Conservation (phyloP, 1,284 basidiomycete species). For the Anthracocystis setariae region DNA sequence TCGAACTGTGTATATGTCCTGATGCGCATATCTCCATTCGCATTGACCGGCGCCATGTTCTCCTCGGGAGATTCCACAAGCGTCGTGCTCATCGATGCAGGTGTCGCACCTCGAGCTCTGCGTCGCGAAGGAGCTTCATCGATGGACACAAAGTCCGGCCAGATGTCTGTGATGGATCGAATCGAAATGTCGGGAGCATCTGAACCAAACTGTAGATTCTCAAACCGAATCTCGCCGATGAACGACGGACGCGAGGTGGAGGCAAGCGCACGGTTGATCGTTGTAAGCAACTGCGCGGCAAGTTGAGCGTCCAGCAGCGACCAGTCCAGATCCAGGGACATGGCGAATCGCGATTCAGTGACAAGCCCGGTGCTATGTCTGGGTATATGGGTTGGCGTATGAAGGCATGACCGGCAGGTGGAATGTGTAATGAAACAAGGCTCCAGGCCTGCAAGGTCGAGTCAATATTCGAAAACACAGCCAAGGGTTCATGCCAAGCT, state of each 20-base stretch:
- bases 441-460: not conserved
- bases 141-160: conserved; percentile 78
- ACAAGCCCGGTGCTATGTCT: conserved; percentile 7
- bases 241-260: conserved; percentile 81
- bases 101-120: conserved; percentile 28
- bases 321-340: conserved; percentile 73
- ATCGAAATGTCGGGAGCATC: conserved; percentile 85
- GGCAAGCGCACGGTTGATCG: conserved; percentile 81
- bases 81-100: conserved; percentile 34
- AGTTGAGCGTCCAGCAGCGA: conserved; percentile 75
- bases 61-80: conserved; percentile 23
- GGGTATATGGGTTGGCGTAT: not conserved
- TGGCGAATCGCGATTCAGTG: conserved; percentile 8
- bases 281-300: conserved; percentile 76
- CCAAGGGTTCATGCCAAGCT: too few relatives aligned
- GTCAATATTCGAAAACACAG: not conserved
- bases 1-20: conserved; percentile 51
- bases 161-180: conserved; percentile 90
- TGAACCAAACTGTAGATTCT: conserved; percentile 86
- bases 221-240: conserved; percentile 88
- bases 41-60: conserved; percentile 2
- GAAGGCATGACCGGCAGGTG: not conserved
- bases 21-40: conserved; percentile 17
- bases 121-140: conserved; percentile 37
- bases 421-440: not conserved